Evolutionary conservation across 495 filamentous ascomycete species (phyloP).

Genomic region (Xylaria venustula): DNA sequence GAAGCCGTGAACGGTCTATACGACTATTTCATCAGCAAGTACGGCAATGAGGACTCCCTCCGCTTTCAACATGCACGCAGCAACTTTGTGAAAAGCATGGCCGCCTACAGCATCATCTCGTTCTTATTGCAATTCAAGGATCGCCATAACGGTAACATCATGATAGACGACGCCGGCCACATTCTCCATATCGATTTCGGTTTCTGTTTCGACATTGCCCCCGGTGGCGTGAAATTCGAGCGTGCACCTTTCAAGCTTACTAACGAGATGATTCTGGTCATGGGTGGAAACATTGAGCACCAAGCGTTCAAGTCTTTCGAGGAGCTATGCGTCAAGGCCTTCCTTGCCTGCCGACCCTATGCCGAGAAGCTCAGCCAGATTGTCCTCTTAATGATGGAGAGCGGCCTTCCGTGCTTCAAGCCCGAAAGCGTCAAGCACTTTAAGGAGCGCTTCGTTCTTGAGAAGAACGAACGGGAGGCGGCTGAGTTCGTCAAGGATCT

Average conservation of each 20-base stretch:
- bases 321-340: slow-evolving; percentile 92
- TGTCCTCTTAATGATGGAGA: slow-evolving; percentile 93
- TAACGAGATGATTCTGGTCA: slow-evolving; percentile 94
- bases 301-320: slow-evolving; percentile 96
- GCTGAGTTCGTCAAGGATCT: slow-evolving; percentile 90
- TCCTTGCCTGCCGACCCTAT: slow-evolving; percentile 86
- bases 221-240: slow-evolving; percentile 94
- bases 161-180: slow-evolving; percentile 95
- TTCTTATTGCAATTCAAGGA: slow-evolving; percentile 99
- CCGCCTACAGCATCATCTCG: slow-evolving; percentile 97
- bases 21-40: slow-evolving; percentile 96
- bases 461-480: slow-evolving; percentile 90
- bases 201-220: slow-evolving; percentile 98
- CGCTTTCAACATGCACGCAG: slow-evolving; percentile 92
- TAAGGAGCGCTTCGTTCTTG: slow-evolving; percentile 87
- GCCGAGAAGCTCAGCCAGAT: slow-evolving; percentile 83
- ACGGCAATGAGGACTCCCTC: slow-evolving; percentile 91
- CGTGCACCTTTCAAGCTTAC: slow-evolving; percentile 98
- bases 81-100: slow-evolving; percentile 99
- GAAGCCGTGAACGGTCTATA: slow-evolving; percentile 97
- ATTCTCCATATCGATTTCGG: slow-evolving; percentile 99
- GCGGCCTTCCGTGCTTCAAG: slow-evolving; percentile 96
- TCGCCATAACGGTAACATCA: slow-evolving; percentile 98
- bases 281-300: slow-evolving; percentile 82
- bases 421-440: slow-evolving; percentile 92